Base-by-base conservation (phyloP, 495 filamentous ascomycete species). In the Talaromyces thailandensis region DNA sequence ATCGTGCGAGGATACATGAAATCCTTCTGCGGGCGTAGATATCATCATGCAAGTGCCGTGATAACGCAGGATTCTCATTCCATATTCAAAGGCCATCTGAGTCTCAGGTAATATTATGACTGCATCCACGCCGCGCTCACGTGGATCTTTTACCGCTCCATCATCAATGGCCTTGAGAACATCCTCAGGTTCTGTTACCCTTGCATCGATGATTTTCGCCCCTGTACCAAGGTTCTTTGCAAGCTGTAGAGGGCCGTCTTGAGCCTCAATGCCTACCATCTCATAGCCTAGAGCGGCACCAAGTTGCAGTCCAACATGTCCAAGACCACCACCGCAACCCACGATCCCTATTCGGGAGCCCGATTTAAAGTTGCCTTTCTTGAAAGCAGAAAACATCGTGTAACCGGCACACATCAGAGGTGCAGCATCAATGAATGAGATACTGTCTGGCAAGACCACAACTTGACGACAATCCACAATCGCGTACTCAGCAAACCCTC, bases 321-420 rank as follows among this genome's bases (percentile, higher is more conserved):
- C 69, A 6, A 72, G 61, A 18, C 57, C 37, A 6, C 69, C 68
- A 14, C 69, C 63, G 21, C 64, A 61, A 7, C 66, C 69, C 9
- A 69, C 64, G n/a, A 72, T 65, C 2, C 66, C 69, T 56, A 72
- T 61, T 9, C 61, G 31, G 55, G 61, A 12, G 64, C 25, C 69
- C 7, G 40, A 26, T 16, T 32, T 28, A 5, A 67, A 37, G 16
- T 53, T 23, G 12, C 59, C 62, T 18, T 57, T 48, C 3, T 62
- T 43, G 35, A 67, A 62, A 7, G 62, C 62, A n/a, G 59, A 63
- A n/a, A 59, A 67, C 51, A 67, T 64, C 29, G 70, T 75, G 9
- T 69, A 68, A 18, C 74, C 75, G 6, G 71, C 76, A 60, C 76
- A 79, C 71, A 73, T 74, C 43, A 79, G 58, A 6, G 76, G 72